phyloP scores from a whole-genome alignment of 495 filamentous ascomycete species.

The Daldinia bambusicola region DNA sequence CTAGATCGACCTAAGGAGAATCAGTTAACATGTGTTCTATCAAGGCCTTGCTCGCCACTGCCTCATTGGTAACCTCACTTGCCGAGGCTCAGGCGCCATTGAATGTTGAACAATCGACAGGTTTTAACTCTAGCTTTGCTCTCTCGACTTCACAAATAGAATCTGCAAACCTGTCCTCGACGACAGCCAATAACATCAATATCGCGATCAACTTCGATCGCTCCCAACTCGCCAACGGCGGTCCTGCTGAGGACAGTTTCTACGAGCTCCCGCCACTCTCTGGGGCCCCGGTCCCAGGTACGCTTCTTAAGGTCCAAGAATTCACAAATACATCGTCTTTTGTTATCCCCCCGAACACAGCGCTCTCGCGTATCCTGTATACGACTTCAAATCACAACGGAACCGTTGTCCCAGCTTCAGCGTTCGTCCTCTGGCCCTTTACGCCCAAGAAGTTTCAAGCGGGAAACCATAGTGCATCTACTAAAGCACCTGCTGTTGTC shows the following conservation, averaged over 20 bases:
- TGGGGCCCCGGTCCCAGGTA: conserved; percentile 41
- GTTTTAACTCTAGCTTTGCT: conserved; percentile 54
- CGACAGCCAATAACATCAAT: conserved; percentile 39
- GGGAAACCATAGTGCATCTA: conserved; percentile 21
- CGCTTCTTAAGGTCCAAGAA: conserved; percentile 51
- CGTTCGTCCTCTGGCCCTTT: not conserved
- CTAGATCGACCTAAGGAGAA: not conserved
- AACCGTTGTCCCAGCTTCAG: not conserved
- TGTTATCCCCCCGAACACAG: conserved; percentile 51
- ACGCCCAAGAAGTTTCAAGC: not conserved
- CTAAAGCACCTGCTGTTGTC: conserved; percentile 56
- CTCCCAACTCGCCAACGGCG: conserved; percentile 53
- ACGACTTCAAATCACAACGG: conserved; percentile 11
- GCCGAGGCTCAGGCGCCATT: conserved; percentile 14
- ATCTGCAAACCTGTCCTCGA: conserved; percentile 41
- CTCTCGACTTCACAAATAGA: conserved; percentile 48
- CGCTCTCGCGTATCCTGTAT: conserved; percentile 62
- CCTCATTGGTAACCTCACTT: not conserved
- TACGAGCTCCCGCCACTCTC: conserved; percentile 39
- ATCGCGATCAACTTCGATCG: conserved; percentile 51
- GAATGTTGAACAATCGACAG: conserved; percentile 24
- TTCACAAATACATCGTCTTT: conserved; percentile 50
- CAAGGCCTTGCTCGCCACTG: not conserved
- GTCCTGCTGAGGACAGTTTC: conserved; percentile 41
- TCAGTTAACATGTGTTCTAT: not conserved